Evolutionary conservation across 2,329 filamentous ascomycete species (phyloP), one percentile per base, ranked within the genome.

Genomic region (Ophiostoma montium): DNA sequence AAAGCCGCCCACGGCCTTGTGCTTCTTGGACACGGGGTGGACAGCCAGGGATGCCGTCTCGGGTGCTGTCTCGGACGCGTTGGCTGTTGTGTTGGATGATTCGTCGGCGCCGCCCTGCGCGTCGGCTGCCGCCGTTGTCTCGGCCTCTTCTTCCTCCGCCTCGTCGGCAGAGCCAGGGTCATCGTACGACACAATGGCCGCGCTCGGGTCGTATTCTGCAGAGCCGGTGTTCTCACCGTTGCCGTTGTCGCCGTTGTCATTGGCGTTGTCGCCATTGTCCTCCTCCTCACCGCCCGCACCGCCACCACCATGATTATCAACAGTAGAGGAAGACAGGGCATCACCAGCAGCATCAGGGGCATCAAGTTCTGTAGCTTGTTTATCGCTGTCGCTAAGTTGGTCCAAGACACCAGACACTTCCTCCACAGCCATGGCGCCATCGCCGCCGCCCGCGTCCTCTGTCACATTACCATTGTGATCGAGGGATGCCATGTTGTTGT

Each of bases 1-100:
- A 63, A 80, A 80, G 41, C 76, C 76, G 38, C 74, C 75, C 21
- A 73, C 70, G 53, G 70, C 76, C 62, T 76, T 77, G 32, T 73
- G 78, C 63, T 82, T 82, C 60, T 67, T 73, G 57, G 60, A 63
- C 52, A 56, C 65, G 50, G 62, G 67, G 54, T 64, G 66, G 55
- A 35, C 42, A 15, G 35, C 21, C 19, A 18, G 27, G 15, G 44
- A 27, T n/a, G n/a, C n/a, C n/a, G n/a, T n/a, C n/a, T n/a, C n/a
- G n/a, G n/a, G n/a, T n/a, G n/a, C n/a, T n/a, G n/a, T n/a, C n/a
- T n/a, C n/a, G n/a, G n/a, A n/a, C n/a, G n/a, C n/a, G n/a, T n/a
- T n/a, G n/a, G n/a, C n/a, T n/a, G n/a, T n/a, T n/a, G n/a, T n/a
- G n/a, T n/a, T n/a, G n/a, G n/a, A n/a, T n/a, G n/a, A n/a, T n/a